Base-by-base conservation (phyloP, 2,329 filamentous ascomycete genomes). In the Aspergillus proliferans region DNA sequence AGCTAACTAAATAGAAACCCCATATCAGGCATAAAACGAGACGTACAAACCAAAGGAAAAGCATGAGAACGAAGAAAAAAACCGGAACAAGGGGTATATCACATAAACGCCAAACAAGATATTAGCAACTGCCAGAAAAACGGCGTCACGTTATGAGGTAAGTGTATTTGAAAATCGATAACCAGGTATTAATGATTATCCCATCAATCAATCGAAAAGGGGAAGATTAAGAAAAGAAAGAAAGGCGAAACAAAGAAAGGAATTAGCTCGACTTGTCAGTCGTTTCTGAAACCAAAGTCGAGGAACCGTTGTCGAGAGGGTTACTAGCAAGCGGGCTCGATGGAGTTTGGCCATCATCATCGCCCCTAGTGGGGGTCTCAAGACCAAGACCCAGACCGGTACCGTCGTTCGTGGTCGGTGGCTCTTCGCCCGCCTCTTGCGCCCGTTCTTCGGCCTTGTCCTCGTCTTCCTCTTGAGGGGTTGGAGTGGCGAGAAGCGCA, bases 401-500 rank as follows among this genome's bases (percentile, higher is more conserved):
- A 71, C 51, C 58, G 26, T 62, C 62, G n/a, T 60, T 59, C 6
- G 55, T 46, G 8, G 52, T 26, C 6, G 45, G 41, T 9, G 50
- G 26, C 26, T 30, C 41, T 19, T 33, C n/a, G 26, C 26, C 14
- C 51, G 39, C 12, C 58, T 50, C 15, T 14, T 36, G 19, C 28
- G 9, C 22, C 43, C 33, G 10, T n/a, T 36, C 43, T 8, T 51
- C 53, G 3, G 52, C 51, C 12, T 66, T 62, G 41, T 68, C 66
- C 28, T 58, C 61, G 10, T 57, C 54, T 36, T 58, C 53, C 22
- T 54, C 57, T 49, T 34, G 48, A 21, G 28, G 24, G n/a, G 40
- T 68, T 12, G 73, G 69, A 10, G 68, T 63, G 15, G 74, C 86
- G 85, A 93, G 92, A 48, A 96, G 75, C 2, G 89, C 90, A 24